phyloP scores from a whole-genome alignment of 202 grass and related monocot species.

The Carex arenaria region DNA sequence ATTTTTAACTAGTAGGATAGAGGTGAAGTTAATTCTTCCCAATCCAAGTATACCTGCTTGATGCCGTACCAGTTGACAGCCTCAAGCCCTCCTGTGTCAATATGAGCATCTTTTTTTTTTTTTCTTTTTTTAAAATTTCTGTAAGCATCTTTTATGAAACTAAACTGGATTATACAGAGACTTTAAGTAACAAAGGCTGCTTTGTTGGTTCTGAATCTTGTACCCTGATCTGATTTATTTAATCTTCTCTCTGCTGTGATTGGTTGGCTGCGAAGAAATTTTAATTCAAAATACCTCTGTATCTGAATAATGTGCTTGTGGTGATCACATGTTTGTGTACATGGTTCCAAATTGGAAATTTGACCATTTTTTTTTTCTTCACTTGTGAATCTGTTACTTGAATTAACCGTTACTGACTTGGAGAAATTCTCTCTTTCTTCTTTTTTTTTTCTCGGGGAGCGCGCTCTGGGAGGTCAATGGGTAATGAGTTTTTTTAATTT shows the following conservation, averaged over 20 bases:
- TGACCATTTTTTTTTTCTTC: background rate
- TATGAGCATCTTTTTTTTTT: background rate
- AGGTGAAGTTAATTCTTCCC: background rate
- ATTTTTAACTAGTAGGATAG: background rate
- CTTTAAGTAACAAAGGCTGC: background rate
- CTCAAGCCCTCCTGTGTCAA: background rate
- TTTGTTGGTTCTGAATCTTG: conserved; percentile 18
- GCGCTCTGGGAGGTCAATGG: background rate
- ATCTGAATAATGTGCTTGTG: conserved; percentile 10
- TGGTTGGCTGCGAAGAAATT: conserved; percentile 12
- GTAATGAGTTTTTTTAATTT: background rate
- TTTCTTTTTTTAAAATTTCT: background rate
- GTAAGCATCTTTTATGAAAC: background rate
- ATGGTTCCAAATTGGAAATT: background rate
- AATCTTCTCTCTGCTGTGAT: conserved; percentile 16
- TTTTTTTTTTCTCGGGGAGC: background rate
- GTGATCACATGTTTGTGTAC: conserved; percentile 4
- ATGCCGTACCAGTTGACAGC: background rate
- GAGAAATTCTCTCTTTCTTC: background rate
- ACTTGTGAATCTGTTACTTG: background rate
- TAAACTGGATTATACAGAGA: background rate
- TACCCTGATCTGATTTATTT: background rate
- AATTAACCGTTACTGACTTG: background rate
- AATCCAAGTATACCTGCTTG: background rate
- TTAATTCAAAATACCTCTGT: conserved; percentile 9